Percentiles rank a stretch among this genome's conserved stretches.
Evolutionary conservation across 2,329 filamentous ascomycete genomes (phyloP).

Genomic region (Exophiala alcalophila): DNA sequence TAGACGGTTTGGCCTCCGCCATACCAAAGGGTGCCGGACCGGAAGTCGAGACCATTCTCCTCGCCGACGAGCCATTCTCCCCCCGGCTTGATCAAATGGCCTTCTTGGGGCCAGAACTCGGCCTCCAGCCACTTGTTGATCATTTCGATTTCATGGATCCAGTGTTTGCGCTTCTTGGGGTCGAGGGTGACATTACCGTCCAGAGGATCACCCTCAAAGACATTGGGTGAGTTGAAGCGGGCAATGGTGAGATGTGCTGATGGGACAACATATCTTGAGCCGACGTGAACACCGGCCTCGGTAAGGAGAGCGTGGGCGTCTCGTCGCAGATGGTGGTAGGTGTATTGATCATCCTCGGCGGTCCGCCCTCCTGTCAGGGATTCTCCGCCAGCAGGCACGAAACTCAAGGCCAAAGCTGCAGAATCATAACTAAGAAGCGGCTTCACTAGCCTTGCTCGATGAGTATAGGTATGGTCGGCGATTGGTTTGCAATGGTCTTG

Average conservation of each 20-base stretch:
- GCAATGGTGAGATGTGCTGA: conserved; percentile 87
- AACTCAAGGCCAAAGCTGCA: conserved; percentile 80
- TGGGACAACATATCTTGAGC: conserved; percentile 80
- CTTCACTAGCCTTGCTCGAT: conserved; percentile 73
- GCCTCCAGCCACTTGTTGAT: conserved; percentile 72
- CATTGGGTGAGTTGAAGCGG: conserved; percentile 68
- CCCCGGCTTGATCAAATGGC: conserved; percentile 39
- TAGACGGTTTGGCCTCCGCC: conserved; percentile 71
- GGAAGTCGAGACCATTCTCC: conserved; percentile 73
- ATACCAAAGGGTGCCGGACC: conserved; percentile 80
- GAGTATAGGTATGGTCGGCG: conserved; percentile 58
- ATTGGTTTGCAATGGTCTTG: conserved; percentile 48
- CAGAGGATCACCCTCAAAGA: conserved; percentile 49
- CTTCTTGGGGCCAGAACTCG: conserved; percentile 64
- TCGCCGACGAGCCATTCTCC: conserved; percentile 87
- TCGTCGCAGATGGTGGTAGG: conserved; percentile 84
- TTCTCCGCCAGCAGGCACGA: conserved; percentile 74
- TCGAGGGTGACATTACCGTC: conserved; percentile 37
- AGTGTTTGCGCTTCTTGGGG: conserved; percentile 57
- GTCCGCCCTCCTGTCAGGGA: conserved; percentile 32
- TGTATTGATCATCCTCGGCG: conserved; percentile 62
- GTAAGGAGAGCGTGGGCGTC: conserved; percentile 67
- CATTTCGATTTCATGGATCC: conserved; percentile 68
- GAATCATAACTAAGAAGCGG: conserved; percentile 81
- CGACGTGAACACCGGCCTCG: conserved; percentile 64